Evolutionary conservation across 2,329 filamentous ascomycete species (phyloP).

Genomic region (Trichoderma sp.): DNA sequence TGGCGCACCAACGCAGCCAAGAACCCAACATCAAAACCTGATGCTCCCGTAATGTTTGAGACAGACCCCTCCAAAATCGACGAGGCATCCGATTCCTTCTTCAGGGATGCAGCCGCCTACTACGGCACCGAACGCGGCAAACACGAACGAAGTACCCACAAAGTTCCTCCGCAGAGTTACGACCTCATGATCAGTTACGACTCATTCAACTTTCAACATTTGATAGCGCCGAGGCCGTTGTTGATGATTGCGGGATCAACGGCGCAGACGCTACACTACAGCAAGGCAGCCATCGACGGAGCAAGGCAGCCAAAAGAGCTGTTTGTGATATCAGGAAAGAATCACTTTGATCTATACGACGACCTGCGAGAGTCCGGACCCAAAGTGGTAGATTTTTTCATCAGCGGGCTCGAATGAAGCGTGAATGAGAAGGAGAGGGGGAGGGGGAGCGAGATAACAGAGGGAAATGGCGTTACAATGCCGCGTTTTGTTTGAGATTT

Average conservation of each 20-base stretch:
- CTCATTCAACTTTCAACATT: slow-evolving; percentile 27
- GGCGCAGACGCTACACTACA: slow-evolving; percentile 29
- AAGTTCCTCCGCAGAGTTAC: slow-evolving; percentile 21
- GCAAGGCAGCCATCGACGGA: slow-evolving; percentile 19
- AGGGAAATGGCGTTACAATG: background rate
- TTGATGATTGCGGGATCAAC: slow-evolving; percentile 32
- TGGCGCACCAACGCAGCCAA: slow-evolving; percentile 17
- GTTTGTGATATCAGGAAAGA: slow-evolving; percentile 28
- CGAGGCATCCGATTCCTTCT: slow-evolving; percentile 10
- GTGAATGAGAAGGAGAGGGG: background rate
- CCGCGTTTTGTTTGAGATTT: background rate
- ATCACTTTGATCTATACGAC: slow-evolving; percentile 32
- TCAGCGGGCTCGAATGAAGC: background rate
- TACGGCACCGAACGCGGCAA: slow-evolving; percentile 30
- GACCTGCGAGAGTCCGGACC: slow-evolving; percentile 22
- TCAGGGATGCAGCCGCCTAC: slow-evolving; percentile 29
- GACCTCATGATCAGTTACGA: slow-evolving; percentile 29
- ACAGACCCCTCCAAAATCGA: slow-evolving; percentile 13
- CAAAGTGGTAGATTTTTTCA: slow-evolving; percentile 35
- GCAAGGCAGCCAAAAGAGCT: slow-evolving; percentile 31
- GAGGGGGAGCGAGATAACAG: background rate
- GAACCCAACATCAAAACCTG: slow-evolving; percentile 3
- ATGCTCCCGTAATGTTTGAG: slow-evolving; percentile 16
- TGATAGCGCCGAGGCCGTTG: slow-evolving; percentile 30
- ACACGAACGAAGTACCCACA: slow-evolving; percentile 27